A percentile compares a stretch with the other conserved stretches of the same genome.
Conservation (phyloP, 139 green algal species). For the Chlamydomonas sp. region DNA sequence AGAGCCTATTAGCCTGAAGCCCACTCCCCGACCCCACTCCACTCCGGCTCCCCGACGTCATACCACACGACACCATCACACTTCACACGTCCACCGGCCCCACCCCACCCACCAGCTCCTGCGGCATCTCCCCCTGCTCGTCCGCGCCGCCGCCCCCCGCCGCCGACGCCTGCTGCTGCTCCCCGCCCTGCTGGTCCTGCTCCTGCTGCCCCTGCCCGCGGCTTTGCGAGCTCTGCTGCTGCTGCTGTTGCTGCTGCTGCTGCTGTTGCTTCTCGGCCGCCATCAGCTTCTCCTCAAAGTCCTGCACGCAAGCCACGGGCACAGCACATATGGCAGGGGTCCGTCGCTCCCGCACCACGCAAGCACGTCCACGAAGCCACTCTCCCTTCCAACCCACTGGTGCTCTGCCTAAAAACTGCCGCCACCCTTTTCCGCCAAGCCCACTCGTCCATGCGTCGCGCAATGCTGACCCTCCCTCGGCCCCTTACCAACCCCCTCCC, state of each 20-base stretch:
- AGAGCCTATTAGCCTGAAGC: too few relatives aligned
- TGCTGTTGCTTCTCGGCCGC: slow-evolving; percentile 50
- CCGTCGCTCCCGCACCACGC: too few relatives aligned
- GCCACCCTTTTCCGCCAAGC: too few relatives aligned
- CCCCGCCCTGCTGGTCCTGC: neutral
- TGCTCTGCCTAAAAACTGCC: too few relatives aligned
- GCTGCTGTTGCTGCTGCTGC: slow-evolving; percentile 37
- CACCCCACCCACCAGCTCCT: neutral
- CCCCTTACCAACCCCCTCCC: neutral
- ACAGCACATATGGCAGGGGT: too few relatives aligned
- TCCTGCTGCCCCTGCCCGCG: slow-evolving; percentile 28
- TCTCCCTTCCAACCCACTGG: too few relatives aligned
- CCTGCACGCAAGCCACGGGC: slow-evolving; percentile 38
- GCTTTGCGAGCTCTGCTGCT: slow-evolving; percentile 8
- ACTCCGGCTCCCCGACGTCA: neutral
- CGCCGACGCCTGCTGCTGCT: slow-evolving; percentile 23
- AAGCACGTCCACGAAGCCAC: too few relatives aligned
- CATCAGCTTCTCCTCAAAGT: slow-evolving; percentile 81
- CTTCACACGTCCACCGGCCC: neutral
- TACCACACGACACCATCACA: neutral
- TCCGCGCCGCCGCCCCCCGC: slow-evolving; percentile 10
- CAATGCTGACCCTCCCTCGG: too few relatives aligned
- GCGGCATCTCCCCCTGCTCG: neutral
- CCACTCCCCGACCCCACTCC: neutral
- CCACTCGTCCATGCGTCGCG: too few relatives aligned